Evolutionary conservation across 2,329 filamentous ascomycete species (phyloP).

Genomic region (Ceratocystis lukuohia): DNA sequence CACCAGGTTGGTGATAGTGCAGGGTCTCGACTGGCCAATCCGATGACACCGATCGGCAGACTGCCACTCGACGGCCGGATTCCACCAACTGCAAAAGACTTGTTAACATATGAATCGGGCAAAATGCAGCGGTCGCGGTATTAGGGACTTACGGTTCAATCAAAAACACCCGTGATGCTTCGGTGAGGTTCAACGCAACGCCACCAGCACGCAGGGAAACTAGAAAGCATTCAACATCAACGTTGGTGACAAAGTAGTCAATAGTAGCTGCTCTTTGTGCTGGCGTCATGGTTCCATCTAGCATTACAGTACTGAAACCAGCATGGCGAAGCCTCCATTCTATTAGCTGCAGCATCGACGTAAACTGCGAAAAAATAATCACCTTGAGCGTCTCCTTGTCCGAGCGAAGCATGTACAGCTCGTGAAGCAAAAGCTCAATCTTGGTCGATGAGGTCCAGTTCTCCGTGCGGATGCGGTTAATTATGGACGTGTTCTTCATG

Average conservation of each 20-base stretch:
- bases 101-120: slow-evolving; percentile 5
- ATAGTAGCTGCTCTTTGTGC: slow-evolving; percentile 87
- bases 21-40: slow-evolving; percentile 87
- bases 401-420: slow-evolving; percentile 80
- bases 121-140: neutral
- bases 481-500: slow-evolving; percentile 83
- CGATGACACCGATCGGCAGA: slow-evolving; percentile 87
- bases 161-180: slow-evolving; percentile 90
- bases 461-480: slow-evolving; percentile 97
- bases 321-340: slow-evolving; percentile 93
- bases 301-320: slow-evolving; percentile 97
- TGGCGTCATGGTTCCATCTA: slow-evolving; percentile 94
- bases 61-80: slow-evolving; percentile 99
- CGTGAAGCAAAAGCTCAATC: slow-evolving; percentile 90
- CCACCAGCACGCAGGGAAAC: slow-evolving; percentile 94
- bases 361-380: slow-evolving; percentile 96
- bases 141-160: slow-evolving; percentile 66
- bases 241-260: slow-evolving; percentile 90
- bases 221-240: slow-evolving; percentile 87
- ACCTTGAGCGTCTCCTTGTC: slow-evolving; percentile 91
- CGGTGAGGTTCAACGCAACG: slow-evolving; percentile 87
- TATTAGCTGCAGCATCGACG: slow-evolving; percentile 90
- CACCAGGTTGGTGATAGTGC: slow-evolving; percentile 83
- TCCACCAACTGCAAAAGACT: slow-evolving; percentile 68
- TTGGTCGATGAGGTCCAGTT: slow-evolving; percentile 98